These are phyloP conservation scores for Nectriaceae sp. DNA, from an alignment of 2,329 filamentous ascomycete genomes.

Conservation along the genomic window DNA sequence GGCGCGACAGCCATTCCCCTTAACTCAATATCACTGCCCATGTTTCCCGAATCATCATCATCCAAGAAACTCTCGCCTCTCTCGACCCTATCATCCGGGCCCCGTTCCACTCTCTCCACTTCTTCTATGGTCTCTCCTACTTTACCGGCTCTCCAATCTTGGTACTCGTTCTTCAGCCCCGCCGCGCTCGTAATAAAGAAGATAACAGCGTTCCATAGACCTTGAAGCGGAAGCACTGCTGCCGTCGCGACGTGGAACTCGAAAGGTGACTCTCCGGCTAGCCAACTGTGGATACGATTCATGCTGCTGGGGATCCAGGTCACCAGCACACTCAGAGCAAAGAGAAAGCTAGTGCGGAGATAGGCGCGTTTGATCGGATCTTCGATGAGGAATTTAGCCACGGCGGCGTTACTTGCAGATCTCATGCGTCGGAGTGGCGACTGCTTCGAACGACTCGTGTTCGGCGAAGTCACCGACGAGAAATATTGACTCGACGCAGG, in stretches of 20 bases:
- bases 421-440: conserved; percentile 19
- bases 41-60: conserved; percentile 31
- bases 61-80: conserved; percentile 28
- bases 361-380: conserved; percentile 64
- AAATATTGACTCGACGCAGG: conserved; percentile 32
- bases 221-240: conserved; percentile 74
- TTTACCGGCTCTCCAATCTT: not conserved
- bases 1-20: conserved; percentile 27
- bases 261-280: conserved; percentile 56
- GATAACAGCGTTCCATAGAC: conserved; percentile 78
- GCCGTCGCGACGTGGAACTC: conserved; percentile 69
- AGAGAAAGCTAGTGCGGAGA: conserved; percentile 61
- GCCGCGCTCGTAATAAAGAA: conserved; percentile 67
- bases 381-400: conserved; percentile 37
- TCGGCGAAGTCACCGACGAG: conserved; percentile 34
- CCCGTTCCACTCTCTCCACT: conserved; percentile 18
- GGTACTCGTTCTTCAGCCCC: conserved; percentile 21
- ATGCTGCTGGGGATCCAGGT: conserved; percentile 69
- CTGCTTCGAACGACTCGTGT: conserved; percentile 4
- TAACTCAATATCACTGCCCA: conserved; percentile 37
- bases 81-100: conserved; percentile 7
- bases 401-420: conserved; percentile 32
- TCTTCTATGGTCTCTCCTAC: not conserved
- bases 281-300: conserved; percentile 72
- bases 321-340: conserved; percentile 60